A percentile compares a stretch with the other conserved stretches of the same genome.
These are phyloP conservation scores for Rhododendron vialii DNA, from an alignment of 148 eudicot species.

Conservation along the genomic window DNA sequence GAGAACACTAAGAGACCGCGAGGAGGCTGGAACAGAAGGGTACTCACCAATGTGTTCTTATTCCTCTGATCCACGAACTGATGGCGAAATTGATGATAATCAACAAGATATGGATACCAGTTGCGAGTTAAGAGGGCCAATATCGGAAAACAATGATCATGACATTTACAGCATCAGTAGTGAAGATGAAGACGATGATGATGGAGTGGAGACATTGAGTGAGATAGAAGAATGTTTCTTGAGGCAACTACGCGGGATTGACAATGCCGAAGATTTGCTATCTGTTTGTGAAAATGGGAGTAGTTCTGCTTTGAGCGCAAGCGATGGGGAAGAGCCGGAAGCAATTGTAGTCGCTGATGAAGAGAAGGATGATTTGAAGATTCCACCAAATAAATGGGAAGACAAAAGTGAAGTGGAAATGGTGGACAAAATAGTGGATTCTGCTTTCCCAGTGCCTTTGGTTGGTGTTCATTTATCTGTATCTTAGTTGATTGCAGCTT, in stretches of 20 bases:
- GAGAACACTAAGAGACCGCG: slow-evolving; percentile 72
- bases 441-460: slow-evolving; percentile 25
- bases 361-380: neutral
- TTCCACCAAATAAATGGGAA: slow-evolving; percentile 20
- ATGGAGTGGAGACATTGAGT: slow-evolving; percentile 21
- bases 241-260: slow-evolving; percentile 41
- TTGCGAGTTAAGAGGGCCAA: slow-evolving; percentile 49
- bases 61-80: slow-evolving; percentile 40
- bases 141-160: slow-evolving; percentile 44
- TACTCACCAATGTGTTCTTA: slow-evolving; percentile 54
- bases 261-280: neutral
- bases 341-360: neutral
- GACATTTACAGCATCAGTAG: slow-evolving; percentile 10
- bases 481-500: neutral
- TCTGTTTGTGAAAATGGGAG: neutral
- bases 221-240: slow-evolving; percentile 74
- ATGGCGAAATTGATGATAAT: slow-evolving; percentile 48
- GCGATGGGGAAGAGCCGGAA: neutral
- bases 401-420: slow-evolving; percentile 30
- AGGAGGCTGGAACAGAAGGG: slow-evolving; percentile 45
- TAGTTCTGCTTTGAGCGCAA: neutral
- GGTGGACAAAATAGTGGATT: slow-evolving; percentile 26
- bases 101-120: slow-evolving; percentile 68
- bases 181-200: neutral
- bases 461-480: slow-evolving; percentile 2